These are phyloP conservation scores for Urochloa ruziziensis DNA, from an alignment of 176 grass and related monocot genomes.

Conservation along the genomic window DNA sequence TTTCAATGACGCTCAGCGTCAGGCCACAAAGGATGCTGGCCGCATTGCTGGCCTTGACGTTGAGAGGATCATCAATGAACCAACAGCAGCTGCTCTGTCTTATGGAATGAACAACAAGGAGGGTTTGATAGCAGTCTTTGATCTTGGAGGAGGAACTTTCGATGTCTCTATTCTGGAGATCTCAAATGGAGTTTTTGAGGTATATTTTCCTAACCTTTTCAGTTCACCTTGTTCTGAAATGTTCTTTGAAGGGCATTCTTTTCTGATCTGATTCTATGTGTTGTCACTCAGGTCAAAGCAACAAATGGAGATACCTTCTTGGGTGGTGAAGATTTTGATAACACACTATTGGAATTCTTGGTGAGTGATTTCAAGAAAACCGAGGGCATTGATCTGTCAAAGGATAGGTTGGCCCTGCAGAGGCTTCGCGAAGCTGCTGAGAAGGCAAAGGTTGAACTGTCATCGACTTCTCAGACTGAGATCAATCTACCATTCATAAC, in stretches of 20 bases:
- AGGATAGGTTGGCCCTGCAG: slow-evolving; percentile 66
- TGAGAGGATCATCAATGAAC: slow-evolving; percentile 80
- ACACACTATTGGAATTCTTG: slow-evolving; percentile 65
- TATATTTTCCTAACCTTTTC: background rate
- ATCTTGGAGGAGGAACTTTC: slow-evolving; percentile 80
- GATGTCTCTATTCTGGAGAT: slow-evolving; percentile 85
- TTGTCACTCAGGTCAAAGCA: slow-evolving; percentile 59
- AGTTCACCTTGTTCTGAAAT: background rate
- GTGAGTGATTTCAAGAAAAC: slow-evolving; percentile 66
- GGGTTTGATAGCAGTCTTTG: slow-evolving; percentile 72
- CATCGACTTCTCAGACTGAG: slow-evolving; percentile 71
- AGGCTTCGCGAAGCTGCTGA: slow-evolving; percentile 70
- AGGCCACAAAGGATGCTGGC: slow-evolving; percentile 81
- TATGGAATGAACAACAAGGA: slow-evolving; percentile 84
- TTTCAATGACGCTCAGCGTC: slow-evolving; percentile 67
- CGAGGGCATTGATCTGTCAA: slow-evolving; percentile 67
- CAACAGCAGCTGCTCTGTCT: slow-evolving; percentile 66
- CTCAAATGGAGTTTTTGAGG: slow-evolving; percentile 85
- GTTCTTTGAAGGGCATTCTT: background rate
- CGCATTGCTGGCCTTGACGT: slow-evolving; percentile 66
- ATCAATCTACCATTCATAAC: slow-evolving; percentile 83
- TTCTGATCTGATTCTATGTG: background rate
- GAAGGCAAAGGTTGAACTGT: slow-evolving; percentile 80
- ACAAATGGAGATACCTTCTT: slow-evolving; percentile 86
- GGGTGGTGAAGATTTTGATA: slow-evolving; percentile 87